These are phyloP conservation scores for Arthrinium puccinioides DNA, from an alignment of 2,329 filamentous ascomycete species.

Conservation along the genomic window DNA sequence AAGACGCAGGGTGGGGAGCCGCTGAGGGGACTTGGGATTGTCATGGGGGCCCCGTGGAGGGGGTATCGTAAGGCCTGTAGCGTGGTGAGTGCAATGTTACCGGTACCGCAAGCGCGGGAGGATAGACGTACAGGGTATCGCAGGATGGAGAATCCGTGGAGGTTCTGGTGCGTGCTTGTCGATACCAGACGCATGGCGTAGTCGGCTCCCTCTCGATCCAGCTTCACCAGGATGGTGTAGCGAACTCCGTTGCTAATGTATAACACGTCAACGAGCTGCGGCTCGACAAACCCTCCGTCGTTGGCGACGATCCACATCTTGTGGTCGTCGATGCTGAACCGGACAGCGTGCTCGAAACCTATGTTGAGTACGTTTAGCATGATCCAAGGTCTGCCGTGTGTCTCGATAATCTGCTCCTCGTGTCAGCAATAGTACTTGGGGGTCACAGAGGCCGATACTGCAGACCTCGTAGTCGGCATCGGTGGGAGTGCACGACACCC, in stretches of 20 bases:
- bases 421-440: background rate
- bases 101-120: background rate
- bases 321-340: conserved; percentile 13
- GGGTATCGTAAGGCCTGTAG: background rate
- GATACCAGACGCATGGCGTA: conserved; percentile 15
- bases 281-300: conserved; percentile 14
- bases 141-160: conserved; percentile 14
- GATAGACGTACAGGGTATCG: conserved; percentile 7
- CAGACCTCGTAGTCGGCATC: conserved; percentile 5
- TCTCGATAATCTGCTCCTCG: conserved; percentile 7
- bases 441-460: background rate
- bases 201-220: conserved; percentile 9
- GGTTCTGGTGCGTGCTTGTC: conserved; percentile 14
- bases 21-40: background rate
- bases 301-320: conserved; percentile 15
- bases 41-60: background rate
- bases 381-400: conserved; percentile 7
- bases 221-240: conserved; percentile 13
- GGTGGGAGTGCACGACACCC: conserved; percentile 3
- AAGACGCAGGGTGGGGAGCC: background rate
- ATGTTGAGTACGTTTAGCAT: conserved; percentile 12
- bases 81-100: background rate
- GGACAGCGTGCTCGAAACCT: conserved; percentile 11
- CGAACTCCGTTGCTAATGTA: conserved; percentile 13
- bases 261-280: conserved; percentile 1